These are phyloP conservation scores for Setaria italica DNA, from an alignment of 202 grass and related monocot species.

Conservation along the genomic window DNA sequence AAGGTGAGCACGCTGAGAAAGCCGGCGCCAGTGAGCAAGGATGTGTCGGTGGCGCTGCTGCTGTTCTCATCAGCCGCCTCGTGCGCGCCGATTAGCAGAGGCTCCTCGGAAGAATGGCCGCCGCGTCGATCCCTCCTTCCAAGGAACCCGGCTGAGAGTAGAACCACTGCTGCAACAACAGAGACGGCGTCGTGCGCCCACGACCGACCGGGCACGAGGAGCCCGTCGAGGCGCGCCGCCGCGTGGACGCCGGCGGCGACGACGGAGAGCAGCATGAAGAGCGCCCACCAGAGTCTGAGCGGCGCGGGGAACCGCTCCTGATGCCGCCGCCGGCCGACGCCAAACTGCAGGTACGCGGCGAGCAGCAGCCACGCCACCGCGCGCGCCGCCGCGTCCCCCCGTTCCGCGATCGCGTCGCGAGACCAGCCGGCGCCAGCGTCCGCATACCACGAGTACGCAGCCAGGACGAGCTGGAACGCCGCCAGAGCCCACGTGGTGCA, in stretches of 20 bases:
- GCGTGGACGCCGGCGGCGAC: slow-evolving; percentile 43
- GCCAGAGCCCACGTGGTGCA: slow-evolving; percentile 45
- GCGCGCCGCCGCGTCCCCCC: slow-evolving; percentile 55
- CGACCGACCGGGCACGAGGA: slow-evolving; percentile 32
- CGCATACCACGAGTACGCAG: slow-evolving; percentile 42
- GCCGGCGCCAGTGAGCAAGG: slow-evolving; percentile 30
- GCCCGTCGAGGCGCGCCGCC: slow-evolving; percentile 16
- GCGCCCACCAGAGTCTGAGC: slow-evolving; percentile 69
- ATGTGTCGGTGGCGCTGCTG: slow-evolving; percentile 25
- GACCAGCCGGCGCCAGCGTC: slow-evolving; percentile 12
- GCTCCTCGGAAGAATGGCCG: slow-evolving; percentile 51
- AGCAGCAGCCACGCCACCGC: slow-evolving; percentile 66
- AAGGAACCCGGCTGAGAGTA: slow-evolving; percentile 51
- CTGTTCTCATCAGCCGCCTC: background rate
- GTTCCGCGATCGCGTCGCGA: slow-evolving; percentile 4
- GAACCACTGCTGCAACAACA: slow-evolving; percentile 28
- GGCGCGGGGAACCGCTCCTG: slow-evolving; percentile 59
- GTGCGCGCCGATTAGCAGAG: slow-evolving; percentile 58
- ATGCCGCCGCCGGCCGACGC: slow-evolving; percentile 23
- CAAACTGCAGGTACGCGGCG: slow-evolving; percentile 54
- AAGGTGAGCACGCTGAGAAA: slow-evolving; percentile 19
- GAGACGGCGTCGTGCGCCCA: slow-evolving; percentile 69
- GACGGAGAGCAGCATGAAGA: slow-evolving; percentile 64
- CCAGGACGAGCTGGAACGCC: slow-evolving; percentile 42
- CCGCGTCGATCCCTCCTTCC: slow-evolving; percentile 31